Conservation (phyloP, 2,329 filamentous ascomycete genomes). For the Colletotrichum sp. region DNA sequence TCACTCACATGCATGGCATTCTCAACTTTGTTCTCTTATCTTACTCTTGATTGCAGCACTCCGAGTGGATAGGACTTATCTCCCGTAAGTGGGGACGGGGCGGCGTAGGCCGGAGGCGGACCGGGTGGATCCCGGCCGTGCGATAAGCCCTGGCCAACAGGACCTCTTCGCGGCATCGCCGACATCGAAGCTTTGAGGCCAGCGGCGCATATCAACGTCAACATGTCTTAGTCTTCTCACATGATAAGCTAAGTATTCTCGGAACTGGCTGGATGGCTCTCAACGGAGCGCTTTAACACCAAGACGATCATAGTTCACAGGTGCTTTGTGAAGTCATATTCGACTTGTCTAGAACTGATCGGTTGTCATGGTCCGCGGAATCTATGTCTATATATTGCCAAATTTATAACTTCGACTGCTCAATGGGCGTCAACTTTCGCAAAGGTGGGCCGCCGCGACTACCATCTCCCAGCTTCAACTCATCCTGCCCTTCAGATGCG, state of each 20-base stretch:
- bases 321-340: no score
- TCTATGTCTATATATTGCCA: no score
- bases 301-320: no score
- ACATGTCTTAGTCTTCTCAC: rapidly evolving
- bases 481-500: not conserved
- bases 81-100: not conserved
- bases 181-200: not conserved
- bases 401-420: slow-evolving; percentile 34
- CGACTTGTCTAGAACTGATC: no score
- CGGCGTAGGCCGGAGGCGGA: not conserved
- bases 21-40: not conserved
- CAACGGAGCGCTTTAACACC: no score
- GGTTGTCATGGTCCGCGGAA: not conserved
- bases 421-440: slow-evolving; percentile 24
- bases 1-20: not conserved
- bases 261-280: no score
- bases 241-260: no score
- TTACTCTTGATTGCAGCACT: not conserved
- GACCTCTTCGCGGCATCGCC: not conserved
- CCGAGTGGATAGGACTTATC: not conserved
- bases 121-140: not conserved
- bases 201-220: not conserved
- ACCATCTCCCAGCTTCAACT: slow-evolving; percentile 29
- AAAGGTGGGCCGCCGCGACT: slow-evolving; percentile 34
- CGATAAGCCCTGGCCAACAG: not conserved